Percentiles rank a stretch among this genome's conserved stretches.
Conservation (phyloP, 768 basidiomycete genomes). For the Boletus insuetus region DNA sequence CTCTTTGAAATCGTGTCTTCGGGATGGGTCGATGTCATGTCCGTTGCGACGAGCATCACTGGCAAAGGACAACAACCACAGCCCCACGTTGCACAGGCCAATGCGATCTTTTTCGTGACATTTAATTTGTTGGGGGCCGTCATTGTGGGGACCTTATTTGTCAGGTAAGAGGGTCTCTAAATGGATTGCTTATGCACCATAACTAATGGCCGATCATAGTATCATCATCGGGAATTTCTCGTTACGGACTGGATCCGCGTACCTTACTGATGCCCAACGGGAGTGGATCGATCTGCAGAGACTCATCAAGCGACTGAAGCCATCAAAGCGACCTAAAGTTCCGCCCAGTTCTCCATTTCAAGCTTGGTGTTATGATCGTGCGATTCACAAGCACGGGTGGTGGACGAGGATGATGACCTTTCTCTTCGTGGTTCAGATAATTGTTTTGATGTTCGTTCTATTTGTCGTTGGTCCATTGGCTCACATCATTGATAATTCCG, state of each 20-base stretch:
- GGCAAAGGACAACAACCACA: slow-evolving; percentile 67
- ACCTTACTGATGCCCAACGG: slow-evolving; percentile 81
- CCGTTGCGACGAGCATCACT: slow-evolving; percentile 72
- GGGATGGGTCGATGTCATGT: slow-evolving; percentile 96
- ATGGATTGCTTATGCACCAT: not conserved
- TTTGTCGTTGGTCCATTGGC: not conserved
- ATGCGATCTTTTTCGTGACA: slow-evolving; percentile 87
- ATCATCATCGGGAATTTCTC: slow-evolving; percentile 96
- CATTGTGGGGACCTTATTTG: slow-evolving; percentile 85
- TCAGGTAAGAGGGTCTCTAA: slow-evolving; percentile 57
- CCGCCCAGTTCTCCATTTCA: slow-evolving; percentile 55
- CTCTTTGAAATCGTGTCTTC: slow-evolving; percentile 97
- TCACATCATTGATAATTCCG: not conserved
- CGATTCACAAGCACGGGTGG: slow-evolving; percentile 89
- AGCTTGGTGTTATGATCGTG: slow-evolving; percentile 90
- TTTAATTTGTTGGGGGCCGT: slow-evolving; percentile 91
- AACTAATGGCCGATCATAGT: slow-evolving; percentile 42
- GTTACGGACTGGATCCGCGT: slow-evolving; percentile 79
- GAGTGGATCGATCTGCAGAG: slow-evolving; percentile 95
- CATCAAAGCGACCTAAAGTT: slow-evolving; percentile 73
- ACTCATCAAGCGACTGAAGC: slow-evolving; percentile 80
- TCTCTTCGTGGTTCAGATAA: slow-evolving; percentile 77
- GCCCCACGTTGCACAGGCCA: slow-evolving; percentile 69
- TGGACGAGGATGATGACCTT: slow-evolving; percentile 82
- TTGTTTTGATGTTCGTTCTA: slow-evolving; percentile 70